A percentile compares a stretch with the other conserved stretches of the same genome.
phyloP scores from a whole-genome alignment of 768 basidiomycete species.

The Saitozyma podzolica region DNA sequence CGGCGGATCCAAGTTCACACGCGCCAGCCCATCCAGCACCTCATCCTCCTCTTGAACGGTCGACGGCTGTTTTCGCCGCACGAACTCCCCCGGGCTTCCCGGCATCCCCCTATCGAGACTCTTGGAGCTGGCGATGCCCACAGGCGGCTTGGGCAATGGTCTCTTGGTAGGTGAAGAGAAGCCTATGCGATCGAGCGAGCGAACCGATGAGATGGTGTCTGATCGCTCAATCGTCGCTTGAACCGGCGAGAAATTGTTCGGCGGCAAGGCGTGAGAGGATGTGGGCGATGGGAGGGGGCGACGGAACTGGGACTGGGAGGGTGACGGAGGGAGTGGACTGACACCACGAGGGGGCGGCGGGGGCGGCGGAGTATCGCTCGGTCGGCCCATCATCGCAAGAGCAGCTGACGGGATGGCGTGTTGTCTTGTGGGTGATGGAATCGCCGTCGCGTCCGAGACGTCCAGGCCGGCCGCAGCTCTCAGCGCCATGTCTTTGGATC shows the following conservation, averaged over 20 bases:
- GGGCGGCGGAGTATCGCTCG: constrained; percentile 1
- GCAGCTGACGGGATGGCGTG: not conserved
- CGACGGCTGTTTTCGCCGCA: constrained; percentile 19
- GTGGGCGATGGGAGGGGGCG: not conserved
- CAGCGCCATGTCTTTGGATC: constrained; percentile 36
- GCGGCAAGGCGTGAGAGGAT: not conserved
- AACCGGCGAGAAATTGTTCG: constrained; percentile 5
- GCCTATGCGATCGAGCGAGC: constrained; percentile 38
- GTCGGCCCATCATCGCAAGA: not conserved
- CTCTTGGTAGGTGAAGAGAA: constrained; percentile 27
- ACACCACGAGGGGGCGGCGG: constrained; percentile 4
- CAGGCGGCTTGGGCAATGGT: constrained; percentile 44
- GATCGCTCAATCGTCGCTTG: constrained; percentile 39
- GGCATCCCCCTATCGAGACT: constrained; percentile 48
- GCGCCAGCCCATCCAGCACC: not conserved
- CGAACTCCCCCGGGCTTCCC: constrained; percentile 5
- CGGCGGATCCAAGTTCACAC: too few species aligned
- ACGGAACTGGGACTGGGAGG: constrained; percentile 1
- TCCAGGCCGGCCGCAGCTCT: constrained; percentile 13
- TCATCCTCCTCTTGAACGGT: constrained; percentile 15
- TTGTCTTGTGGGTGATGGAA: constrained; percentile 1
- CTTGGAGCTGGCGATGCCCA: constrained; percentile 39
- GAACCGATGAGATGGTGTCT: constrained; percentile 45
- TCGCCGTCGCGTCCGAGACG: not conserved
- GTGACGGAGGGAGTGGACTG: constrained; percentile 7